Evolutionary conservation across 192 early-diverging fungal species (phyloP).

Genomic region (Coemansia sp.): DNA sequence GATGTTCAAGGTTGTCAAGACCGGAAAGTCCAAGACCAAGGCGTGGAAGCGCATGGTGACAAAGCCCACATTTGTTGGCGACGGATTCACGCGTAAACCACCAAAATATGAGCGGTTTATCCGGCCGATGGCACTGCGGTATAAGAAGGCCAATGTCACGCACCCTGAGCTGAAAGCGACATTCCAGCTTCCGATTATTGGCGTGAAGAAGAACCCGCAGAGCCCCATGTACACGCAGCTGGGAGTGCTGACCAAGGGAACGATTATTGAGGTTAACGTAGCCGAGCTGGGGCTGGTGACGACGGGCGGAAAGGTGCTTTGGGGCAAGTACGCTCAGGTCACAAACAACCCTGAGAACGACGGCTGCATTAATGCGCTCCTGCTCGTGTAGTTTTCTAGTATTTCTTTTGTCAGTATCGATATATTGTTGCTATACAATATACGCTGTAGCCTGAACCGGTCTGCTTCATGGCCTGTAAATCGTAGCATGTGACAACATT

Average conservation of each 20-base stretch:
- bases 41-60: conserved; percentile 99
- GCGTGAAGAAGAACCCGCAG: conserved; percentile 99
- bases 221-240: conserved; percentile 93
- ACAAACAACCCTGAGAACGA: conserved; percentile 99
- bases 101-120: conserved; percentile 99
- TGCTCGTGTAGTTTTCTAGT: conserved; percentile 67
- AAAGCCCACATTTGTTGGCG: conserved; percentile 98
- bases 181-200: conserved; percentile 93
- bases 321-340: conserved; percentile 93
- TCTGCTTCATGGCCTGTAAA: too few species aligned
- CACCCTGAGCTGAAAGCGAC: conserved; percentile 98
- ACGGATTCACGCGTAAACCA: conserved; percentile 98
- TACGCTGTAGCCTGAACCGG: not conserved
- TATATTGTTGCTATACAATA: not conserved
- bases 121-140: conserved; percentile 94
- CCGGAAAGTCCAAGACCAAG: conserved; percentile 91
- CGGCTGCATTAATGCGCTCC: conserved; percentile 90
- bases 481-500: too few species aligned
- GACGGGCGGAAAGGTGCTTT: conserved; percentile 95
- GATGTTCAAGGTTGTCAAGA: conserved; percentile 97
- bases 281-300: conserved; percentile 95
- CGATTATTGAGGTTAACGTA: conserved; percentile 93
- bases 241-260: conserved; percentile 98
- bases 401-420: not conserved
- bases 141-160: conserved; percentile 98